Evolutionary conservation across 1,139 yeast genomes (phyloP).

Genomic region (Kodamaea suecica): DNA sequence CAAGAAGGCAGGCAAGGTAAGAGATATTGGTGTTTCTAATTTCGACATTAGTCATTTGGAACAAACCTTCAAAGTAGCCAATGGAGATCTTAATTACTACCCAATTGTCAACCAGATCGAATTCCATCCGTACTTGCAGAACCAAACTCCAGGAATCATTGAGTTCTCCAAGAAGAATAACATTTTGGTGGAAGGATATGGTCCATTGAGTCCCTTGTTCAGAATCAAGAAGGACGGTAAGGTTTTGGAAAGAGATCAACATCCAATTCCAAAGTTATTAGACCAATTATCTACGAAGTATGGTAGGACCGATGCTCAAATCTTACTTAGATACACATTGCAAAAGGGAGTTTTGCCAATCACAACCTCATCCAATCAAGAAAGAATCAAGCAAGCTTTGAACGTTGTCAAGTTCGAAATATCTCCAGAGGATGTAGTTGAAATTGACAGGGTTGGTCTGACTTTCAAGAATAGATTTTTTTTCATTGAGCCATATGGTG

Average conservation of each 20-base stretch:
- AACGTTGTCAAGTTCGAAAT: slow-evolving; percentile 41
- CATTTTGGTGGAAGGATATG: slow-evolving; percentile 40
- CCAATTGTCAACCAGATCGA: slow-evolving; percentile 43
- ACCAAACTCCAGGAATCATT: slow-evolving; percentile 31
- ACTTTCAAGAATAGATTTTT: slow-evolving; percentile 23
- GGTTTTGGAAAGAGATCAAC: slow-evolving; percentile 11
- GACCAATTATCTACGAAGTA: slow-evolving; percentile 52
- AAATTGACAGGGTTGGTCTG: slow-evolving; percentile 26
- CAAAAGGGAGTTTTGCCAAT: slow-evolving; percentile 64
- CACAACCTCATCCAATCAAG: slow-evolving; percentile 62
- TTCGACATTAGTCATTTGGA: slow-evolving; percentile 31
- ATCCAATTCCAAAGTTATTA: slow-evolving; percentile 20
- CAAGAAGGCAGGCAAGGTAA: slow-evolving; percentile 37
- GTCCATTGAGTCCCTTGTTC: slow-evolving; percentile 40
- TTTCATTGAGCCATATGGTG: slow-evolving; percentile 9
- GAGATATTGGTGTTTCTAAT: slow-evolving; percentile 45
- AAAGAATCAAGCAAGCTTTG: slow-evolving; percentile 55
- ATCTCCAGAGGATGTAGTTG: slow-evolving; percentile 23
- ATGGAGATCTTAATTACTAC: slow-evolving; percentile 23
- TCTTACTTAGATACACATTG: slow-evolving; percentile 65
- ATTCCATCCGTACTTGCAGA: slow-evolving; percentile 42
- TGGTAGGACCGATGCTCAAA: slow-evolving; percentile 53
- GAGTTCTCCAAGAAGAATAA: slow-evolving; percentile 28
- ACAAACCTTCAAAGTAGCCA: slow-evolving; percentile 18
- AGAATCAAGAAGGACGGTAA: slow-evolving; percentile 21